phyloP scores from a whole-genome alignment of 139 green algal species.

The Micractinium sp. region DNA sequence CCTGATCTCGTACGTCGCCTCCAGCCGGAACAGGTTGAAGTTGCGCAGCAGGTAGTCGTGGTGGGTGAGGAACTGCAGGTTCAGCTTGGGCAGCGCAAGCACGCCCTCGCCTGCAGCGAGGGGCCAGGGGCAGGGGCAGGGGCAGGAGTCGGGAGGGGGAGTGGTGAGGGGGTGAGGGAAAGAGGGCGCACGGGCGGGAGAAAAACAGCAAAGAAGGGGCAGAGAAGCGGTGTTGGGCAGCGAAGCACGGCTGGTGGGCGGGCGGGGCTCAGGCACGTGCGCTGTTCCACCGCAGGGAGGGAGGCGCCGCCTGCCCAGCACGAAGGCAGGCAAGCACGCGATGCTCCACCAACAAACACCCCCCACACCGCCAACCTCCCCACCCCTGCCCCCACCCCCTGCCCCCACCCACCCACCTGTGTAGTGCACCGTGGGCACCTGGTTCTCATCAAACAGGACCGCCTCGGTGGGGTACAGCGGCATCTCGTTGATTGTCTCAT shows the following conservation, averaged over 20 bases:
- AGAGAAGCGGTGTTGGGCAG: no score
- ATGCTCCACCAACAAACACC: neutral
- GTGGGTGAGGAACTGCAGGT: slow-evolving; percentile 97
- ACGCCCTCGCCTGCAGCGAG: slow-evolving; percentile 63
- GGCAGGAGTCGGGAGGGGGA: no score
- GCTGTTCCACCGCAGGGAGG: neutral
- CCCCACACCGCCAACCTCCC: neutral
- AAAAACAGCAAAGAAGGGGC: no score
- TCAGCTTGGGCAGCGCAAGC: slow-evolving; percentile 96
- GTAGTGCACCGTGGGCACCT: slow-evolving; percentile 72
- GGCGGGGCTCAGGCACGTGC: neutral
- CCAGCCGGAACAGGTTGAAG: slow-evolving; percentile 91
- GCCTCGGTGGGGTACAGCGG: slow-evolving; percentile 97
- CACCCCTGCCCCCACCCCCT: neutral
- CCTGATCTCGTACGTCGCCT: slow-evolving; percentile 95
- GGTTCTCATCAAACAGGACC: slow-evolving; percentile 91
- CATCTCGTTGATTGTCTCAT: slow-evolving; percentile 87
- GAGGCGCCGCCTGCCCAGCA: neutral
- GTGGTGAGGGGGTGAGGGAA: neutral
- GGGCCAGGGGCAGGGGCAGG: no score
- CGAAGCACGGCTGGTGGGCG: no score
- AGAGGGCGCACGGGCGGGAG: neutral
- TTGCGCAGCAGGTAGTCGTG: slow-evolving; percentile 98
- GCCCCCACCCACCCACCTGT: slow-evolving; percentile 40
- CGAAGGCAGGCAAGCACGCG: neutral